Conservation (phyloP, 805 yeast genomes). For the Priceomyces melissophilus region DNA sequence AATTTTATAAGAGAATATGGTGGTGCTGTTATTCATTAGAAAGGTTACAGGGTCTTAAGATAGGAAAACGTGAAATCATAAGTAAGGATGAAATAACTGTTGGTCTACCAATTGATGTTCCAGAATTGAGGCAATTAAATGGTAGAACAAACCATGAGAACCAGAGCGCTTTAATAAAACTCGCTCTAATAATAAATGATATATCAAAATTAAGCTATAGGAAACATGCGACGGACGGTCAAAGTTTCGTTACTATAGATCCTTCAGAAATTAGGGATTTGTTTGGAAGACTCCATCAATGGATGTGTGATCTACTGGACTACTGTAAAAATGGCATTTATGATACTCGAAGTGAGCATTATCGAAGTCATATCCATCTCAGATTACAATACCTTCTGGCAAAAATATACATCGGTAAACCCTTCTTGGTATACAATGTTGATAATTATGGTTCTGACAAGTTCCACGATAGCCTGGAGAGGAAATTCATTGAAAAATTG, state of each 20-base stretch:
- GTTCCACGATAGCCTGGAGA: slow-evolving; percentile 4
- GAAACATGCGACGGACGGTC: slow-evolving; percentile 2
- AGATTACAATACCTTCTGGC: slow-evolving; percentile 12
- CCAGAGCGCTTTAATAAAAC: slow-evolving; percentile 9
- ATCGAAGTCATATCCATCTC: slow-evolving; percentile 12
- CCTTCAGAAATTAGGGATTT: slow-evolving; percentile 6
- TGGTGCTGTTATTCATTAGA: slow-evolving; percentile 16
- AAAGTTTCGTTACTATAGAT: slow-evolving; percentile 5
- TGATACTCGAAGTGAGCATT: slow-evolving; percentile 4
- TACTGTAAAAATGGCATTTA: background rate
- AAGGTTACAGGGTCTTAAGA: slow-evolving; percentile 11
- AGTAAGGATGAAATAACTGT: slow-evolving; percentile 11
- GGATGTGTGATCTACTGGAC: slow-evolving; percentile 1
- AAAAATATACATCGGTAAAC: slow-evolving; percentile 15
- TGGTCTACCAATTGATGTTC: slow-evolving; percentile 8
- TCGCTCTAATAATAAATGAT: slow-evolving; percentile 11
- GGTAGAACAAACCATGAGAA: slow-evolving; percentile 10
- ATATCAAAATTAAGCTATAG: slow-evolving; percentile 8
- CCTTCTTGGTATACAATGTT: slow-evolving; percentile 13
- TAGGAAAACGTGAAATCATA: slow-evolving; percentile 10
- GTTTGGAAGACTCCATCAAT: background rate
- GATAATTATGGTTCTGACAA: slow-evolving; percentile 9
- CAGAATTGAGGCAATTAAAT: slow-evolving; percentile 7
- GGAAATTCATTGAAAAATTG: slow-evolving; percentile 12
- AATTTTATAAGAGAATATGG: slow-evolving; percentile 11